Evolutionary conservation across 2,329 filamentous ascomycete genomes (phyloP), one percentile per base, ranked within the genome.

Genomic region (Ceratocystis alfenasii): DNA sequence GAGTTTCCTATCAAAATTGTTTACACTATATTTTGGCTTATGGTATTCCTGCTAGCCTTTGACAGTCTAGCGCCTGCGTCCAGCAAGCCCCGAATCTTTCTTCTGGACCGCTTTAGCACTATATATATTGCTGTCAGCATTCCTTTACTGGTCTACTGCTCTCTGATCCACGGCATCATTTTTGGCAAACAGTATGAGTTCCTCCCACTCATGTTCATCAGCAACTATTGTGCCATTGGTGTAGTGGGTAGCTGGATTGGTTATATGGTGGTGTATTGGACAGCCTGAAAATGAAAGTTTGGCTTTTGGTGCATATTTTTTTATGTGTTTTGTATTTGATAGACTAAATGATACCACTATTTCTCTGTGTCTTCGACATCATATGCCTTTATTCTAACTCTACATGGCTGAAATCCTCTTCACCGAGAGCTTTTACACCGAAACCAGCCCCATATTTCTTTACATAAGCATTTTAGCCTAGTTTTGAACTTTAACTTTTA

Each of bases 221-320:
- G 93, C 78, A 88, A 89, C 12, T 99, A 97, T 75, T 90, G 88
- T 44, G 94, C 94, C 3, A 79, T 97, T 67, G 94, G 94, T n/a
- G 92, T 97, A 0, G 85, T 96, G 20, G 91, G 90, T 2, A 97
- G 94, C 76, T 97, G 93, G 93, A 72, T 96, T 50, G 92, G 94
- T 8, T 96, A 96, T 74, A 84, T 92, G 78, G 89, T 95, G 41
- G 91, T 97, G 63, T 97, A 93, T 76, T 92, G 96, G 72, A 79
- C 81, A 5, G 81, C 80, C 44, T 83, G 66, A 57, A 68, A 28
- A 50, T 44, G 55, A 30, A 17, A 44, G 25, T 28, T 48, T 65
- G 22, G 10, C 12, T 53, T 53, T 25, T 10, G 28, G 8, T 28
- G 45, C 55, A 48, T 59, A 15, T 41, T 63, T 41, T 66, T 44